Evolutionary conservation across 306 rosid genomes (phyloP).

Genomic region (Lathyrus aphaca): DNA sequence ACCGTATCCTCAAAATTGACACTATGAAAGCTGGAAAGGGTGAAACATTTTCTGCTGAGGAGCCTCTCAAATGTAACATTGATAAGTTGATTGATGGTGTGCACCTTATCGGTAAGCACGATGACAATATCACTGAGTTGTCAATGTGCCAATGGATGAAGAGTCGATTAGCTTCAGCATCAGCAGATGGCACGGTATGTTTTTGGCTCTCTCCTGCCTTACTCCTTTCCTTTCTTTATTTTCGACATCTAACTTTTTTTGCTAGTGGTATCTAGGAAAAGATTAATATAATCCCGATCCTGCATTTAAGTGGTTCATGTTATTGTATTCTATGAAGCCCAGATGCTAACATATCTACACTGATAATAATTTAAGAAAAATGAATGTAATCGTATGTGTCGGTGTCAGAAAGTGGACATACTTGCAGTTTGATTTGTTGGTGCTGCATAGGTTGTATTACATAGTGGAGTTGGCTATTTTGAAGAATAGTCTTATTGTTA

Average conservation of each 20-base stretch:
- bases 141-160: conserved; percentile 89
- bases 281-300: background rate
- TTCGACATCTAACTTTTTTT: conserved; percentile 39
- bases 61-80: conserved; percentile 63
- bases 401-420: too few species aligned
- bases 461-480: conserved; percentile 15
- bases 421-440: too few species aligned
- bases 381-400: too few species aligned
- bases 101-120: conserved; percentile 65
- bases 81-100: conserved; percentile 72
- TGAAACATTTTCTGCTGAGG: conserved; percentile 55
- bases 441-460: conserved; percentile 4
- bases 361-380: too few species aligned
- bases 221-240: conserved; percentile 10
- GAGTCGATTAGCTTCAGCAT: conserved; percentile 77
- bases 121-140: conserved; percentile 65
- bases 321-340: background rate
- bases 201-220: conserved; percentile 31
- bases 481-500: conserved; percentile 1
- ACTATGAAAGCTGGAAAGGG: conserved; percentile 64
- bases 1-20: conserved; percentile 61
- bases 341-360: too few species aligned
- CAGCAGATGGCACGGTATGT: conserved; percentile 72
- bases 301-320: conserved; percentile 24
- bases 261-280: conserved; percentile 24